Evolutionary conservation across 345 rosid genomes (phyloP).

Genomic region (Euclidium syriacum): DNA sequence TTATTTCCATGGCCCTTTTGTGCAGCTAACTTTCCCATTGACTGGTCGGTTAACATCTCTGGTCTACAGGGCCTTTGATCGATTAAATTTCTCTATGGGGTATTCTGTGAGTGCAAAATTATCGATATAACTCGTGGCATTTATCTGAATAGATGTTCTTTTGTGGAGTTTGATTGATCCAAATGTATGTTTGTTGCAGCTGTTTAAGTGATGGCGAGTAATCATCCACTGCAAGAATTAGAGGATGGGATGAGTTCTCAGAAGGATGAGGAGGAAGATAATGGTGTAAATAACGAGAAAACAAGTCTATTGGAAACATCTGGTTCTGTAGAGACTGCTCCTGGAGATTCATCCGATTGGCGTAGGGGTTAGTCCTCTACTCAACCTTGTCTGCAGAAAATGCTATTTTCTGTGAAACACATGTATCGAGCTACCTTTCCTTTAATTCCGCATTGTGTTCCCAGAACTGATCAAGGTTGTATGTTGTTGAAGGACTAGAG

Average conservation of each 20-base stretch:
- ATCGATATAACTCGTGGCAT: too few species aligned
- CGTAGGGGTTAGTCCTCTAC: slow-evolving; percentile 38
- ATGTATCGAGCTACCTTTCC: too few species aligned
- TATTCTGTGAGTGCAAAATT: neutral
- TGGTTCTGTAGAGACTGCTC: slow-evolving; percentile 28
- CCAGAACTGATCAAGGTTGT: slow-evolving; percentile 28
- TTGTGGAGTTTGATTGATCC: slow-evolving; percentile 9
- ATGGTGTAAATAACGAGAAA: slow-evolving; percentile 29
- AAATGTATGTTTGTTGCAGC: too few species aligned
- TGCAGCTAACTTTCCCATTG: slow-evolving; percentile 27
- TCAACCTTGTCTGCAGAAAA: too few species aligned
- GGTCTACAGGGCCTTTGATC: neutral
- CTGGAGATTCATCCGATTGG: slow-evolving; percentile 19
- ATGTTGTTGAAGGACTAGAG: slow-evolving; percentile 58
- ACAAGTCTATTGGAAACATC: slow-evolving; percentile 27
- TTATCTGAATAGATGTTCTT: neutral
- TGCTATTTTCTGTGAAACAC: too few species aligned
- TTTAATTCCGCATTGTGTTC: too few species aligned
- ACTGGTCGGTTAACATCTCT: slow-evolving; percentile 18
- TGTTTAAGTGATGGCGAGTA: slow-evolving; percentile 43
- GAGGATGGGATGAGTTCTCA: slow-evolving; percentile 28
- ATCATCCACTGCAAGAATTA: slow-evolving; percentile 39
- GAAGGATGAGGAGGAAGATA: slow-evolving; percentile 32
- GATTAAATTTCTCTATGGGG: neutral
- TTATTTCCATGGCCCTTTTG: neutral